Evolutionary conservation across 2,329 filamentous ascomycete genomes (phyloP), one percentile per base, ranked within the genome.

Genomic region (Exophiala oligosperma): DNA sequence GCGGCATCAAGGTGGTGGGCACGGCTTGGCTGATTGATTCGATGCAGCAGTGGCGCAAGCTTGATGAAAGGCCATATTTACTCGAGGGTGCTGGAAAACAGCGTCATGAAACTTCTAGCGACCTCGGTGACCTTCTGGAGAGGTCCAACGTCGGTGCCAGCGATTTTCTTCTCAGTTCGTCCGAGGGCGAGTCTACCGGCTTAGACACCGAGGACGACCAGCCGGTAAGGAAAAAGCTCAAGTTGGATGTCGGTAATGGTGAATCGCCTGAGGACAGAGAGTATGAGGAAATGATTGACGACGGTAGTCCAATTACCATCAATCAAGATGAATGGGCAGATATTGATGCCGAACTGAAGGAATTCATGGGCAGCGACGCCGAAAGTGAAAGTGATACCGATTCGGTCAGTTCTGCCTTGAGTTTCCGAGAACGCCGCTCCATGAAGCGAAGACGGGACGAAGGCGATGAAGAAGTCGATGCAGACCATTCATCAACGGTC

Each of bases 21-120:
- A 89, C 92, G 53, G 86, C 91, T 67, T 99, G 94, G 94, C 84
- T 99, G 29, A 82, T 87, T 32, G 89, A 92, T 65, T 95, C 88
- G 55, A 85, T 97, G 63, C 88, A 86, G 26, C 88, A 89, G 71
- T 99, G 94, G 94, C 80, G 83, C 62, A 87, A 84, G 56, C 78
- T 95, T 9, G 86, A 94, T 56, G 92, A 97, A 71, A 80, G 80
- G 2, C 87, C 88, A 0, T 96, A 93, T 69, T 77, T 89, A n/a
- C 85, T 88, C 0, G 83, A 86, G 17, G 88, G 91, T 65, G 79
- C 84, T 12, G 74, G 74, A 3, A 73, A 76, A 50, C 74, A 72
- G 12, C 71, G 32, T 71, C 68, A n/a, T 68, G 59, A 61, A 59
- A 61, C 32, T 63, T 60, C 51, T 68, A 70, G 52, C 70, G 68